Evolutionary conservation across 139 green algal species (phyloP).

Genomic region (Auxenochlorella pyrenoidosa): DNA sequence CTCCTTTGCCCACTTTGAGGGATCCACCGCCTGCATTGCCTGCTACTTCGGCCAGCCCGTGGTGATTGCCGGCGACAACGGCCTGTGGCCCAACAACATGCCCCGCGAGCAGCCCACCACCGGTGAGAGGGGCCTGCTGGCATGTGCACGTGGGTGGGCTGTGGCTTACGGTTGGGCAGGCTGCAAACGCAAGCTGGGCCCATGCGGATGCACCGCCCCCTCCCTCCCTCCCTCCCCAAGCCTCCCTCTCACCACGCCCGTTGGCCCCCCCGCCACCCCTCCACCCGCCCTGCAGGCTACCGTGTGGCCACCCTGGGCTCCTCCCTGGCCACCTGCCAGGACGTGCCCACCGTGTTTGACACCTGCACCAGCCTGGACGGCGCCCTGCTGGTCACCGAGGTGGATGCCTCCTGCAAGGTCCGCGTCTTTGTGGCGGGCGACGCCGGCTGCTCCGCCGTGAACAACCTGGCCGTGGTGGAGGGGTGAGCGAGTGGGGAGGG

Average conservation of each 20-base stretch:
- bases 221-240: not conserved
- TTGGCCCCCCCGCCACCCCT: no score
- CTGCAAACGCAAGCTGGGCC: no score
- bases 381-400: not conserved
- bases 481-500: not conserved
- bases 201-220: not conserved
- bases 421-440: not conserved
- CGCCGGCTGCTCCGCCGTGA: not conserved
- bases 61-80: not conserved
- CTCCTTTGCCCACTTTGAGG: not conserved
- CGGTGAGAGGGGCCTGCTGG: not conserved
- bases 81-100: not conserved
- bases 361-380: not conserved
- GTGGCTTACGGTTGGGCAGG: no score
- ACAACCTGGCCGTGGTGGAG: conserved; percentile 3
- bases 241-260: not conserved
- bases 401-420: not conserved
- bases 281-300: not conserved
- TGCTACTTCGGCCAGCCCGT: not conserved
- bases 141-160: no score
- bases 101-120: not conserved
- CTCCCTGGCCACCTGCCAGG: not conserved
- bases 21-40: not conserved
- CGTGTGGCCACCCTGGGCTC: not conserved
- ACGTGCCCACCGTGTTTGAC: not conserved